Conservation (phyloP, 192 early-diverging fungal species). For the Hyaloraphidium curvatum region DNA sequence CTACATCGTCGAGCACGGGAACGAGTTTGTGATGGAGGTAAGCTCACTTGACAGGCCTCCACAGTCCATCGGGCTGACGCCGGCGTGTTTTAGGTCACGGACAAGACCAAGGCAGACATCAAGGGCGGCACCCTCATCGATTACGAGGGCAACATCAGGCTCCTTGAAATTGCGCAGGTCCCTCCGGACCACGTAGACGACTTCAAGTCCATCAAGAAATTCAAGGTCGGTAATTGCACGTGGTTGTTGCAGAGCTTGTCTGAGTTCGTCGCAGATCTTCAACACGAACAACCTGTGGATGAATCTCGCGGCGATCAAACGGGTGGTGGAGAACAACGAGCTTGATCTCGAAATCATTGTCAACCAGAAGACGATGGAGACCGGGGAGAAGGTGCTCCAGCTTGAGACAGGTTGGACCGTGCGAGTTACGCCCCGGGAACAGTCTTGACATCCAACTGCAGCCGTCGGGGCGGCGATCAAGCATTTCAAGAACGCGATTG, state of each 20-base stretch:
- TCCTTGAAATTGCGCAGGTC: constrained; percentile 98
- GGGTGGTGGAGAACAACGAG: constrained; percentile 55
- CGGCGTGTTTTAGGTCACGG: too few species aligned
- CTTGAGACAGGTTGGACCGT: too few species aligned
- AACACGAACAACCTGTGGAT: constrained; percentile 66
- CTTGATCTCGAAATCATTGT: constrained; percentile 89
- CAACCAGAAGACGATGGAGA: constrained; percentile 85
- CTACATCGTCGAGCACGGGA: constrained; percentile 66
- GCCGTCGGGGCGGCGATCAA: constrained; percentile 98
- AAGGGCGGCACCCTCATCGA: constrained; percentile 99
- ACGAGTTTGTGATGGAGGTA: constrained; percentile 98
- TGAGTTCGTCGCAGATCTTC: too few species aligned
- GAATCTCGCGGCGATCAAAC: constrained; percentile 66
- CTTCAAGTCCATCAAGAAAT: constrained; percentile 98
- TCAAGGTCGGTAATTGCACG: constrained; percentile 99
- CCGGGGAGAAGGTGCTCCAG: constrained; percentile 92
- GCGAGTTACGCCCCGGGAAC: too few species aligned
- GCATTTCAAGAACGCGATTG: constrained; percentile 84
- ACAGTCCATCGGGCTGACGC: too few species aligned
- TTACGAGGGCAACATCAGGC: constrained; percentile 79
- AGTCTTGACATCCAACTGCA: too few species aligned
- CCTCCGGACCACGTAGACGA: constrained; percentile 90
- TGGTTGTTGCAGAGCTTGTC: too few species aligned
- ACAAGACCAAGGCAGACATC: constrained; percentile 99
- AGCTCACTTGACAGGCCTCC: too few species aligned